These are phyloP conservation scores for Fusarium continuum DNA, from an alignment of 2,329 filamentous ascomycete species.

Conservation along the genomic window DNA sequence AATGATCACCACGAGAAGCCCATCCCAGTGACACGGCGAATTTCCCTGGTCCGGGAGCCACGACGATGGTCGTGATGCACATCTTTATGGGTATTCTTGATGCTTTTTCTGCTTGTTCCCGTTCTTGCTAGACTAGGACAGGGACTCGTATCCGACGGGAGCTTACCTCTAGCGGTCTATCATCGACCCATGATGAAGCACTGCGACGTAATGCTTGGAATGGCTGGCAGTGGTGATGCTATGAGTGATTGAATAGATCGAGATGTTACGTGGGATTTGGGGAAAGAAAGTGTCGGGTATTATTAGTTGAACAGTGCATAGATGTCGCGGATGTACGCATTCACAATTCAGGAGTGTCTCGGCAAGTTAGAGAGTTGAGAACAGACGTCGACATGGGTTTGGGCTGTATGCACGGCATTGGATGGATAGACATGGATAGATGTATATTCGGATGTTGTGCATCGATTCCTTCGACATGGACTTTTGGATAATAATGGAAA, in stretches of 20 bases:
- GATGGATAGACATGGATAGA: not conserved
- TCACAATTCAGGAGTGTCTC: not conserved
- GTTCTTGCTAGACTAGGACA: not conserved
- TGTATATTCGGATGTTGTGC: not conserved
- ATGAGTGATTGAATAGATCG: not conserved
- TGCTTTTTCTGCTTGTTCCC: conserved; percentile 4
- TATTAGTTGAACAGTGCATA: not conserved
- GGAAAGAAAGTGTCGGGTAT: too few species aligned
- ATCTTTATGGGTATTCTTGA: not conserved
- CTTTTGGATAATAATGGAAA: not conserved
- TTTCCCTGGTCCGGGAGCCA: not conserved
- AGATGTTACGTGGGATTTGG: not conserved
- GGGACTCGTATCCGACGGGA: not conserved
- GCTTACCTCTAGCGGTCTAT: conserved; percentile 7
- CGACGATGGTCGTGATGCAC: not conserved
- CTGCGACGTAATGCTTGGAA: not conserved
- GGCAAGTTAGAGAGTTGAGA: conserved; percentile 1
- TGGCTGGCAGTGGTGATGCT: not conserved
- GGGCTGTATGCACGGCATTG: conserved; percentile 25
- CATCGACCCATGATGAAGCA: not conserved
- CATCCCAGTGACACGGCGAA: not conserved
- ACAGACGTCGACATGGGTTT: conserved; percentile 13
- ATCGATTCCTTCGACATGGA: not conserved
- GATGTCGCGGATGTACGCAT: not conserved
- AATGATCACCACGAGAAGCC: not conserved